Conservation (phyloP, 495 filamentous ascomycete species). For the Penicillium verhagenii region DNA sequence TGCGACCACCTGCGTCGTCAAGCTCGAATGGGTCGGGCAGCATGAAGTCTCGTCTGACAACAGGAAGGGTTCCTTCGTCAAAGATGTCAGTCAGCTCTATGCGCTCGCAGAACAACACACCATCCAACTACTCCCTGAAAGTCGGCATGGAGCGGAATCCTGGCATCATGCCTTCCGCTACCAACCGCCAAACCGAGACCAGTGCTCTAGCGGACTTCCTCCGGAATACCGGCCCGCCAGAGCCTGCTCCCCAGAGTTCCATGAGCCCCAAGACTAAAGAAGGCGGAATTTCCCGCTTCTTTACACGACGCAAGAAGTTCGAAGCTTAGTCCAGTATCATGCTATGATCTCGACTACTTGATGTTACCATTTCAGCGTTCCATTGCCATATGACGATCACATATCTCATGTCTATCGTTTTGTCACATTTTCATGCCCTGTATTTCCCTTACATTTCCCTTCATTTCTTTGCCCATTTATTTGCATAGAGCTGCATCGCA, state of each 20-base stretch:
- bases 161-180: slow-evolving; percentile 26
- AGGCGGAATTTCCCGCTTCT: slow-evolving; percentile 38
- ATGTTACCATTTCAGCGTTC: slow-evolving; percentile 38
- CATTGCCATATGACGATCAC: slow-evolving; percentile 32
- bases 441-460: background rate
- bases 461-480: background rate
- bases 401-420: slow-evolving; percentile 29
- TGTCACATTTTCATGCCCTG: slow-evolving; percentile 1
- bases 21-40: slow-evolving; percentile 50
- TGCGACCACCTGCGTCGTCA: slow-evolving; percentile 33
- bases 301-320: slow-evolving; percentile 43
- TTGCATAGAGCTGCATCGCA: slow-evolving; percentile 14
- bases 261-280: slow-evolving; percentile 26
- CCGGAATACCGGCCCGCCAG: slow-evolving; percentile 70
- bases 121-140: slow-evolving; percentile 42
- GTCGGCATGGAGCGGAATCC: slow-evolving; percentile 37
- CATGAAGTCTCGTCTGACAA: slow-evolving; percentile 62
- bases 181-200: slow-evolving; percentile 50
- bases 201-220: slow-evolving; percentile 80
- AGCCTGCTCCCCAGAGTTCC: slow-evolving; percentile 18
- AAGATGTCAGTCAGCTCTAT: slow-evolving; percentile 37
- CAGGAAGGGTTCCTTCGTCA: slow-evolving; percentile 22
- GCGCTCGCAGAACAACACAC: slow-evolving; percentile 27
- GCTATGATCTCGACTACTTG: slow-evolving; percentile 1
- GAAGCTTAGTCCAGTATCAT: slow-evolving; percentile 26